Conservation (phyloP, 2,329 filamentous ascomycete species). For the Fusarium dimerum region DNA sequence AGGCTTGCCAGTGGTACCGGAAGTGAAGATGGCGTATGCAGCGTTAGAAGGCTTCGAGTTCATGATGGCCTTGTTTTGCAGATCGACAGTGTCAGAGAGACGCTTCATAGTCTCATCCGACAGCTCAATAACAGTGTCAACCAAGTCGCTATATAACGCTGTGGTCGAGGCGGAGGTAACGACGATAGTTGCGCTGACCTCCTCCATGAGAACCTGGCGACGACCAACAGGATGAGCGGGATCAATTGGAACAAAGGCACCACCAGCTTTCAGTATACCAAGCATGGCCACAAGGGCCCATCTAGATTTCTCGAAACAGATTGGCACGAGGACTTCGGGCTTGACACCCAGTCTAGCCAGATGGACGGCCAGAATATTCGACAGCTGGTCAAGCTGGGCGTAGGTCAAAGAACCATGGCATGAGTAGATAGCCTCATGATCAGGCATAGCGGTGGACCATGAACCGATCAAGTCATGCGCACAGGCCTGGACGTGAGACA, state of each 20-base stretch:
- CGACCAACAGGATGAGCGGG: constrained; percentile 23
- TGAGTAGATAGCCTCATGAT: constrained; percentile 12
- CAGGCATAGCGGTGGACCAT: not conserved
- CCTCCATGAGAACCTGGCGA: constrained; percentile 8
- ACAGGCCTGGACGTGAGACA: constrained; percentile 12
- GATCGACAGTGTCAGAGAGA: not conserved
- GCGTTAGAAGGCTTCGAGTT: constrained; percentile 11
- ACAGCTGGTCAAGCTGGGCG: constrained; percentile 13
- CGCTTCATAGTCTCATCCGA: not conserved
- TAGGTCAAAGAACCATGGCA: constrained; percentile 22
- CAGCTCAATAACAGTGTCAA: constrained; percentile 6
- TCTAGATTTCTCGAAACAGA: constrained; percentile 22
- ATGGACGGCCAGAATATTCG: constrained; percentile 12
- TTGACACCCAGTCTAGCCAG: constrained; percentile 5
- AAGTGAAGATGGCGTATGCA: constrained; percentile 23
- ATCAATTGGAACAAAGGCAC: constrained; percentile 13
- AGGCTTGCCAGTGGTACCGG: constrained; percentile 20
- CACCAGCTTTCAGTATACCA: constrained; percentile 20
- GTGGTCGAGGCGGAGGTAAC: constrained; percentile 10
- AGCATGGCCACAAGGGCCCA: constrained; percentile 18
- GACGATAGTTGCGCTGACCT: constrained; percentile 15
- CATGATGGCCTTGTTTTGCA: too few species aligned
- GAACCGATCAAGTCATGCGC: constrained; percentile 15
- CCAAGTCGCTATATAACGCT: too few species aligned
- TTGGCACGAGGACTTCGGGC: constrained; percentile 3